Base-by-base conservation (phyloP, 768 basidiomycete genomes). In the Royoungia palumana region DNA sequence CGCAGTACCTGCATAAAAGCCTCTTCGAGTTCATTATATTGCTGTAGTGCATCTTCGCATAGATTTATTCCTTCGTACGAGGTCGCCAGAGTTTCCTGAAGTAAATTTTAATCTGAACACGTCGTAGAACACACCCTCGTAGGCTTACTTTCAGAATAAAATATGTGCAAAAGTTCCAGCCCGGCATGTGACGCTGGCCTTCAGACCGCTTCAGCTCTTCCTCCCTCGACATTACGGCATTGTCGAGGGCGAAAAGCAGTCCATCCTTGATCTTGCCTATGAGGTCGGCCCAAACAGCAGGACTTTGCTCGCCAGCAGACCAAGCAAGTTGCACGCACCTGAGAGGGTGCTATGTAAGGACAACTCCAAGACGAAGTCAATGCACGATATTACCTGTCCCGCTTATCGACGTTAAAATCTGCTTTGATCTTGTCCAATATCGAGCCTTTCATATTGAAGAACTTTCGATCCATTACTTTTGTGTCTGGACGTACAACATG, bases 161-260 rank as follows among this genome's bases (percentile, higher is more conserved):
- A 73, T 94, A 98, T 0, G 89, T 94, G 65, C 94, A 94, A 64
- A 96, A 99, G 63, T 96, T 96, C 96, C 96, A 99, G 9, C 96
- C 95, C 1, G 93, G 92, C 82, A 94, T 89, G 58, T 87, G 79
- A 47, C 90, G 78, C 67, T 97, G 91, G 41, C 82, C 78, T 62
- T 99, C 95, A 0, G 89, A 91, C 32, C 91, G 81, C 58, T 78
- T 85, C 4, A 97, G 87, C 53, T 96, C 94, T 38, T 98, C 96
- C 61, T 94, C 91, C 14, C 92, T 78, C 49, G 83, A 82, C 10
- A 77, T 69, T 35, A 98, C 76, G 2, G 87, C 83, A 16, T 75
- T 67, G 59, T 97, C 92, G 56, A 98, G 94, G 1, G 93, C 85
- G 38, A 75, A 74, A n/a, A 95, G 66, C 10, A 98, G 60, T 4